These are phyloP conservation scores for Pelagomonas calceolata DNA, from an alignment of 108 stramenopile species.

Conservation along the genomic window DNA sequence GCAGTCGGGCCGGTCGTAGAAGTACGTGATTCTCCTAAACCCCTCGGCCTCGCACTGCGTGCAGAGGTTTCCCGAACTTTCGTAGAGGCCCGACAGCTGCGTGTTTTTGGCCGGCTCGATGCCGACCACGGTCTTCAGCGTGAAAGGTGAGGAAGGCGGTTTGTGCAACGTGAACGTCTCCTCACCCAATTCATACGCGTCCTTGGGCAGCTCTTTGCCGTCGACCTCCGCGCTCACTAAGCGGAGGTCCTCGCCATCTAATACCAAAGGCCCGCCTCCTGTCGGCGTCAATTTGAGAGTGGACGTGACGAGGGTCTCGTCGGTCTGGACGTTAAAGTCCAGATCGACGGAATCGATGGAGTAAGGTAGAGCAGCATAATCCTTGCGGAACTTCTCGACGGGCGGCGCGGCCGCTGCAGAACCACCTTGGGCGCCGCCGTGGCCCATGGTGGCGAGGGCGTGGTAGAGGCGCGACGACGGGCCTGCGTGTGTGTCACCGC, in stretches of 20 bases:
- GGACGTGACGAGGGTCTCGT: slow-evolving; percentile 17
- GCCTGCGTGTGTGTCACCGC: too few relatives aligned
- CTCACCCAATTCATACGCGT: slow-evolving; percentile 43
- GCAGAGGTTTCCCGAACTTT: slow-evolving; percentile 70
- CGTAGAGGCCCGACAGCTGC: slow-evolving; percentile 80
- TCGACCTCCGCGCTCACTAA: slow-evolving; percentile 24
- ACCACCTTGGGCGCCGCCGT: too few relatives aligned
- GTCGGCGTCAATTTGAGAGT: slow-evolving; percentile 11
- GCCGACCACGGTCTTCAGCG: slow-evolving; percentile 49
- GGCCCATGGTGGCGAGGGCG: too few relatives aligned
- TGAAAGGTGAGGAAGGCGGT: neutral
- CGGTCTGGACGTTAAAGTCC: slow-evolving; percentile 19
- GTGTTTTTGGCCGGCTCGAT: slow-evolving; percentile 80
- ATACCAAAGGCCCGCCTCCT: slow-evolving; percentile 41
- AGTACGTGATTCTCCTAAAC: slow-evolving; percentile 80
- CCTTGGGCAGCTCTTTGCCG: slow-evolving; percentile 11
- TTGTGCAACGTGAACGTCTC: slow-evolving; percentile 39
- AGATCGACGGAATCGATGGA: slow-evolving; percentile 23
- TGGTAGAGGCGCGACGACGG: too few relatives aligned
- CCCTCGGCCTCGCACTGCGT: slow-evolving; percentile 76
- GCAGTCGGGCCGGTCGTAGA: slow-evolving; percentile 86
- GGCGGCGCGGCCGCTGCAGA: neutral
- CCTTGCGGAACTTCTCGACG: slow-evolving; percentile 25
- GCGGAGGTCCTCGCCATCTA: slow-evolving; percentile 67
- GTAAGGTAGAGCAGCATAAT: slow-evolving; percentile 29